Evolutionary conservation across 352 stramenopile genomes (phyloP), one percentile per base, ranked within the genome.

Genomic region (Halophytophthora polymorphica): DNA sequence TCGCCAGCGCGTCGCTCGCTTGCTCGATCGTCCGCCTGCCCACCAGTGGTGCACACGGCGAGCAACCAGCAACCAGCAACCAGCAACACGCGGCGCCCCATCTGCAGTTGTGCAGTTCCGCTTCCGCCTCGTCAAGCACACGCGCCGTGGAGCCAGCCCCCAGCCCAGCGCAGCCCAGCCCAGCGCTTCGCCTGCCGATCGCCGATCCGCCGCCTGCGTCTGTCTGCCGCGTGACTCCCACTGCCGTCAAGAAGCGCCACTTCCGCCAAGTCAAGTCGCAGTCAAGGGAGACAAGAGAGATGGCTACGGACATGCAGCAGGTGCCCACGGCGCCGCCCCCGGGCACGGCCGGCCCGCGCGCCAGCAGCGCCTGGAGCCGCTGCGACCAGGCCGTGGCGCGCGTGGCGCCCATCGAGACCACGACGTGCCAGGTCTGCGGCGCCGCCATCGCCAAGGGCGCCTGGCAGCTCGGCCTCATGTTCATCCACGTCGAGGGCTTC

Each of bases 401-500:
- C 46, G 61, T 88, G 14, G 82, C 82, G 13, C 79, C 76, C 8
- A 90, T 82, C 23, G 68, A 69, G 42, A 92, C 82, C 23, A 90
- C 82, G 13, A 92, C 77, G 8, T 92, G 82, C 57, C 82, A 92
- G 45, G 77, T 87, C 4, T 92, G 82, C 64, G 71, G 53, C 49
- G 61, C 59, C 23, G 66, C 68, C 41, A 90, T 92, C 46, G 55
- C 50, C 41, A 66, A 83, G 45, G 82, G 76, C 58, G 60, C 75
- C 40, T 88, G 81, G 73, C 79, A 89, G 45, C 61, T 92, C 47
- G 82, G 82, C 1, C 74, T 88, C 60, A 92, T 92, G 82, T 92
- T 90, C 58, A 78, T 90, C 55, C 82, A 92, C 67, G 66, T 88
- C 54, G 82, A 92, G 35, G 82, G 82, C 49, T 92, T 90, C 67